These are phyloP conservation scores for Zea luxurians DNA, from an alignment of 176 grass and related monocot genomes.

Conservation along the genomic window DNA sequence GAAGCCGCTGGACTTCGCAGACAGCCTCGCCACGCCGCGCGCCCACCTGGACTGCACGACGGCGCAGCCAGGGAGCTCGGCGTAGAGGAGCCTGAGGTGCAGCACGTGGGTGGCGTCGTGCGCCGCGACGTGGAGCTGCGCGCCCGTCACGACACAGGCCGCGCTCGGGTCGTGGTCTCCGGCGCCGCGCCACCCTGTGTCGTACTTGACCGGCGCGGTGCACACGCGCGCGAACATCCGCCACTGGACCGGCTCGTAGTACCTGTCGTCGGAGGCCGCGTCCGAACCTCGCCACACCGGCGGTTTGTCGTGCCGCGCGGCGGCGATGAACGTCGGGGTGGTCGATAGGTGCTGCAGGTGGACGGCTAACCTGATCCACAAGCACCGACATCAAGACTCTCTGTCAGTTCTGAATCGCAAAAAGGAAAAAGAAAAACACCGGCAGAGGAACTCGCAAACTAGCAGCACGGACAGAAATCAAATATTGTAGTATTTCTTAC, in stretches of 20 bases:
- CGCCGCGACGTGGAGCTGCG: conserved; percentile 57
- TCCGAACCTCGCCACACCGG: conserved; percentile 58
- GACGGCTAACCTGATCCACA: conserved; percentile 54
- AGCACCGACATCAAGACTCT: neutral
- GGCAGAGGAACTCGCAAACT: too few species aligned
- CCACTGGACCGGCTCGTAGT: conserved; percentile 66
- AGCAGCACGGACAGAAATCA: neutral
- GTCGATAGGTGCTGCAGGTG: conserved; percentile 73
- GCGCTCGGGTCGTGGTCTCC: neutral
- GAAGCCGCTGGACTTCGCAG: conserved; percentile 47
- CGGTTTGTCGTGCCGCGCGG: conserved; percentile 10
- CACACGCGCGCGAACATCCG: conserved; percentile 70
- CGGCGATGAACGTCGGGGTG: conserved; percentile 58
- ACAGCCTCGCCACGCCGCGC: conserved; percentile 18
- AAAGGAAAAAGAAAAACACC: too few species aligned
- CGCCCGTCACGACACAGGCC: conserved; percentile 63
- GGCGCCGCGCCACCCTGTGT: conserved; percentile 42
- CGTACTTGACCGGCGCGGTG: conserved; percentile 65
- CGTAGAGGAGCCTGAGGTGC: conserved; percentile 69
- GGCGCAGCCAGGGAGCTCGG: conserved; percentile 51
- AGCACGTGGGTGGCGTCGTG: conserved; percentile 47
- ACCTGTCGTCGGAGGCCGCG: conserved; percentile 50
- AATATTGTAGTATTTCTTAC: conserved; percentile 38
- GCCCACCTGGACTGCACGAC: conserved; percentile 70
- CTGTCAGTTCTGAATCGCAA: too few species aligned